Evolutionary conservation across 768 basidiomycete species (phyloP).

Genomic region (Royoungia palumana): DNA sequence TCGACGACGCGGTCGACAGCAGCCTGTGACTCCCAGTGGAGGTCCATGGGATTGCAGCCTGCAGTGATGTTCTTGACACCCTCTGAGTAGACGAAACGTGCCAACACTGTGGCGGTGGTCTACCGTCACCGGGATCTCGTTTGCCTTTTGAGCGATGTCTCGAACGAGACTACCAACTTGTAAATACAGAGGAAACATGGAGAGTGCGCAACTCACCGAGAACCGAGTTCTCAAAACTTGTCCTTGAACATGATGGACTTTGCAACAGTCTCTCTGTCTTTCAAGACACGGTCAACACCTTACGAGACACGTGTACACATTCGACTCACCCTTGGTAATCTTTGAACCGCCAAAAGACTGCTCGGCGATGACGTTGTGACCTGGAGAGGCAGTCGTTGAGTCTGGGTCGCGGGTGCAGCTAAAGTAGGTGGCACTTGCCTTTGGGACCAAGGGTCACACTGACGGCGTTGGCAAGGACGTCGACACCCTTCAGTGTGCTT

Average conservation of each 20-base stretch:
- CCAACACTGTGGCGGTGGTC: too few relatives aligned
- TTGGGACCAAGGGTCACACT: conserved; percentile 96
- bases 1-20: too few relatives aligned
- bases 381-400: conserved; percentile 37
- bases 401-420: neutral
- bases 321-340: conserved; percentile 83
- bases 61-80: too few relatives aligned
- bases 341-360: conserved; percentile 87
- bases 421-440: conserved; percentile 43
- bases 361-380: conserved; percentile 98
- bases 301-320: neutral
- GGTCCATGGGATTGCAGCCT: too few relatives aligned
- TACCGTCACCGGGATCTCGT: too few relatives aligned
- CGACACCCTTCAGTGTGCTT: conserved; percentile 91
- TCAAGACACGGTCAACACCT: conserved; percentile 3
- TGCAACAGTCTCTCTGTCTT: conserved; percentile 97
- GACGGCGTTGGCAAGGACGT: conserved; percentile 95
- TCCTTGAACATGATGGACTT: conserved; percentile 93
- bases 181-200: neutral
- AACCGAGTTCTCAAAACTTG: conserved; percentile 99
- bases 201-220: conserved; percentile 59
- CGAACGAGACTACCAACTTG: too few relatives aligned
- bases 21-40: too few relatives aligned
- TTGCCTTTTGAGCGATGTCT: too few relatives aligned
- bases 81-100: too few relatives aligned